Percentiles rank a stretch among this genome's conserved stretches.
Conservation (phyloP, 371 early-diverging fungal species). For the Coemansia sp. region DNA sequence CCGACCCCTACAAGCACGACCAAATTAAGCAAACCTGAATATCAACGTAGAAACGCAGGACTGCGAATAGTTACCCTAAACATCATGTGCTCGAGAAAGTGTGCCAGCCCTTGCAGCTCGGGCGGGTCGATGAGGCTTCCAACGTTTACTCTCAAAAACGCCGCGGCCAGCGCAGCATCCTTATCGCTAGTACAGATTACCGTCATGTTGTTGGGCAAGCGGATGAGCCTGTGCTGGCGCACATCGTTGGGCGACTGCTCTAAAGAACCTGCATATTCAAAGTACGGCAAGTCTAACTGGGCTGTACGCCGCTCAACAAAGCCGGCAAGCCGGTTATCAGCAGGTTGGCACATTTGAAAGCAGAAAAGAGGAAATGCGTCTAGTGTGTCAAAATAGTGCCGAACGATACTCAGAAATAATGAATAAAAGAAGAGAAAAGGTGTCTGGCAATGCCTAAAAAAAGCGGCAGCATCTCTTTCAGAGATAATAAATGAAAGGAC, state of each 20-base stretch:
- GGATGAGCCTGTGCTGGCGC: slow-evolving; percentile 74
- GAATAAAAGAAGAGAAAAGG: no score
- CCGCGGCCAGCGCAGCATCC: slow-evolving; percentile 78
- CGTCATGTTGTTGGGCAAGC: slow-evolving; percentile 76
- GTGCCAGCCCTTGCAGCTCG: slow-evolving; percentile 88
- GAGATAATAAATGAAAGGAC: no score
- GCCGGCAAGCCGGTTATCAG: neutral
- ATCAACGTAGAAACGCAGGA: neutral
- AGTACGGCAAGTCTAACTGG: slow-evolving; percentile 12
- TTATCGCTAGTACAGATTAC: slow-evolving; percentile 82
- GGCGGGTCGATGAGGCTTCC: slow-evolving; percentile 78
- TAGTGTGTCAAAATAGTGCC: no score
- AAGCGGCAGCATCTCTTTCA: no score
- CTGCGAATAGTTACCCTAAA: slow-evolving; percentile 63
- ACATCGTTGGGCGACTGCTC: slow-evolving; percentile 63
- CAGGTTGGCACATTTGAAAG: neutral
- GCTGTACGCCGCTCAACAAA: slow-evolving; percentile 21
- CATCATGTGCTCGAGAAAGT: slow-evolving; percentile 97
- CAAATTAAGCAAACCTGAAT: neutral
- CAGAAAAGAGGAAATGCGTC: no score
- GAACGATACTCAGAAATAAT: no score
- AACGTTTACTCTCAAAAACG: slow-evolving; percentile 89
- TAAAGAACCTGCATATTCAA: slow-evolving; percentile 18
- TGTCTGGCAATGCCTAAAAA: no score
- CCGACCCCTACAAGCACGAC: slow-evolving; percentile 45